These are phyloP conservation scores for Chloropicon primus DNA, from an alignment of 139 green algal species.

Conservation along the genomic window DNA sequence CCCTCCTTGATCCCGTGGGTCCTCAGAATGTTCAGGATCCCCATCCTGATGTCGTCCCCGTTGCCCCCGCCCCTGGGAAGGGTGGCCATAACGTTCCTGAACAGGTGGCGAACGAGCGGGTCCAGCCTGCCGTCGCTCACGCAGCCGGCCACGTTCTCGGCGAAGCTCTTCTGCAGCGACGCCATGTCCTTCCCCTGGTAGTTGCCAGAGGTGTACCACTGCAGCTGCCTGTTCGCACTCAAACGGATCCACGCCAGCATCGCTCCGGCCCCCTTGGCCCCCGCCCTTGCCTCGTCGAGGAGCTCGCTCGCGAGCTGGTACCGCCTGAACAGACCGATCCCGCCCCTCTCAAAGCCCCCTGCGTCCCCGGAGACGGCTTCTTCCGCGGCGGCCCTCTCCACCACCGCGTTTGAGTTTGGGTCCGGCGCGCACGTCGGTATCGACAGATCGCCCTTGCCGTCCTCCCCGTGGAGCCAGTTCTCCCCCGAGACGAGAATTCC, in stretches of 20 bases:
- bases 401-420: conserved; percentile 32
- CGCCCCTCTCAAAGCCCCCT: no score
- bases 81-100: conserved; percentile 44
- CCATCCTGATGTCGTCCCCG: conserved; percentile 76
- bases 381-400: conserved; percentile 39
- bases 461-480: conserved; percentile 6
- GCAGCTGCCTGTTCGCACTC: conserved; percentile 46
- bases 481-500: conserved; percentile 12
- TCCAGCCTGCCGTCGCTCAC: conserved; percentile 23
- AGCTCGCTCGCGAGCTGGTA: conserved; percentile 49
- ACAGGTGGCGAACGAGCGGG: conserved; percentile 37
- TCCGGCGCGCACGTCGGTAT: not conserved
- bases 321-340: conserved; percentile 48
- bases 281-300: conserved; percentile 45
- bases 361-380: no score
- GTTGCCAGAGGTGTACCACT: conserved; percentile 43
- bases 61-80: conserved; percentile 75
- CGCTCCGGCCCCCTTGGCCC: conserved; percentile 42
- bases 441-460: not conserved
- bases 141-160: not conserved
- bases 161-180: conserved; percentile 58
- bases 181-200: conserved; percentile 64
- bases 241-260: conserved; percentile 71
- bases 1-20: conserved; percentile 63
- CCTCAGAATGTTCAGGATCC: conserved; percentile 88